Base-by-base conservation (phyloP, 2,329 filamentous ascomycete genomes). In the Cytospora mali region DNA sequence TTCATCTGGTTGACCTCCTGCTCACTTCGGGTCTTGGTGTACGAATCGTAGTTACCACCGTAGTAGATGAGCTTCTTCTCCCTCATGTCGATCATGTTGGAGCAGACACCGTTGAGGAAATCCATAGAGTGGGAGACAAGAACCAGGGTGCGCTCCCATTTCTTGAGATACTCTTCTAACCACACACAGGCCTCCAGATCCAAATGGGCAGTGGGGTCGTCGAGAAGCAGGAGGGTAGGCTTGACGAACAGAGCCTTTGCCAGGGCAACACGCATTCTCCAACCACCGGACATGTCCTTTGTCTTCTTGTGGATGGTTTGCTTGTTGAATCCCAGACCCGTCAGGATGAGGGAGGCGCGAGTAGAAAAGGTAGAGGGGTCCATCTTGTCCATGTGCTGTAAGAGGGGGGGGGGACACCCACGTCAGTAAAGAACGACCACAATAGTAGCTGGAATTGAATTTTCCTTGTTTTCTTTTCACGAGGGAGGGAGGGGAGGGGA, bases 251-350 rank as follows among this genome's bases (percentile, higher is more conserved):
- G 89, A 62, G 95, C 95, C 84, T 98, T 97, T 75, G 86, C 95
- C 66, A 99, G 88, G 62, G 95, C 95, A 64, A 99, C 95, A 86
- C 96, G 92, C 95, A 99, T 99, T 84, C 94, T 89, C 95, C 95
- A 99, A 72, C 95, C 95, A 92, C 95, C 95, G 69, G 95, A 99
- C 96, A 99, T 99, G 78, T 99, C 96, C 87, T 98, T 99, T 72
- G 96, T 99, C 88, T 96, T 97, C 87, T 99, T 99, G 79, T 96
- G 83, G 75, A 99, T 98, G 62, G 96, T 99, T 71, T 80, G 81
- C 84, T 98, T 98, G 88, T 99, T 97, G 88, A 99, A 99, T 69
- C 95, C 95, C 64, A 99, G 90, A 93, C 95, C 95, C 61, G 95
- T 99, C 71, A 99, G 80, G 76, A 99, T 99, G 69, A 97, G 88